A percentile compares a stretch with the other conserved stretches of the same genome.
These are phyloP conservation scores for Truncatella angustata DNA, from an alignment of 2,329 filamentous ascomycete genomes.

Conservation along the genomic window DNA sequence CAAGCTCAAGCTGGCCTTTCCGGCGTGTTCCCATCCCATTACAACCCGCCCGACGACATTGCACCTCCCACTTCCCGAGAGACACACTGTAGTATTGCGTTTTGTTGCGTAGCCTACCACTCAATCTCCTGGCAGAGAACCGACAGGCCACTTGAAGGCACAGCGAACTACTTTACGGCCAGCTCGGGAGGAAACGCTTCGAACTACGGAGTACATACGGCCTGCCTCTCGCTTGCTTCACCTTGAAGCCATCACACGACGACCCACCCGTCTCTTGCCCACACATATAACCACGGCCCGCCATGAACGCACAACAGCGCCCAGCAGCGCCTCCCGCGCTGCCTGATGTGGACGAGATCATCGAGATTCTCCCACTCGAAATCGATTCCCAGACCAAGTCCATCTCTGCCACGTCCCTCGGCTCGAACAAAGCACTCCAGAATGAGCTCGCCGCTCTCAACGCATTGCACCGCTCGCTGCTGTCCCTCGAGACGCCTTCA, in stretches of 20 bases:
- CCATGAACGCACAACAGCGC: conserved; percentile 2
- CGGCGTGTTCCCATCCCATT: too few relatives aligned
- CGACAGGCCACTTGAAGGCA: too few relatives aligned
- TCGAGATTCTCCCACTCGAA: conserved; percentile 76
- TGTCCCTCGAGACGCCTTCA: conserved; percentile 61
- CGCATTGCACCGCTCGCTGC: conserved; percentile 70
- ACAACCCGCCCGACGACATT: too few relatives aligned
- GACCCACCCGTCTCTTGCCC: neutral
- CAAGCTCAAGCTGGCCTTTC: too few relatives aligned
- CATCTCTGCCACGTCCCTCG: conserved; percentile 49
- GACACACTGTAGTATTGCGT: too few relatives aligned
- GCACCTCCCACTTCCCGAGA: too few relatives aligned
- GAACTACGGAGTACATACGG: neutral
- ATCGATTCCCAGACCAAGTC: conserved; percentile 82
- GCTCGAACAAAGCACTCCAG: conserved; percentile 51
- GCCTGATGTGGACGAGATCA: conserved; percentile 43
- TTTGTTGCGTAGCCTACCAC: too few relatives aligned
- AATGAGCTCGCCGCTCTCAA: conserved; percentile 74
- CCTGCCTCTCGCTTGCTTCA: neutral
- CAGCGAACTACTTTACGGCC: too few relatives aligned
- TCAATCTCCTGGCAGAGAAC: too few relatives aligned
- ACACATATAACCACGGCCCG: neutral
- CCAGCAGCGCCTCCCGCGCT: neutral
- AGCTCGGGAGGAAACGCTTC: too few relatives aligned
- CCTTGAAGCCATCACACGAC: neutral